A percentile compares a stretch with the other conserved stretches of the same genome.
These are phyloP conservation scores for Entomortierella chlamydospora DNA, from an alignment of 192 early-diverging fungal genomes.

Conservation along the genomic window DNA sequence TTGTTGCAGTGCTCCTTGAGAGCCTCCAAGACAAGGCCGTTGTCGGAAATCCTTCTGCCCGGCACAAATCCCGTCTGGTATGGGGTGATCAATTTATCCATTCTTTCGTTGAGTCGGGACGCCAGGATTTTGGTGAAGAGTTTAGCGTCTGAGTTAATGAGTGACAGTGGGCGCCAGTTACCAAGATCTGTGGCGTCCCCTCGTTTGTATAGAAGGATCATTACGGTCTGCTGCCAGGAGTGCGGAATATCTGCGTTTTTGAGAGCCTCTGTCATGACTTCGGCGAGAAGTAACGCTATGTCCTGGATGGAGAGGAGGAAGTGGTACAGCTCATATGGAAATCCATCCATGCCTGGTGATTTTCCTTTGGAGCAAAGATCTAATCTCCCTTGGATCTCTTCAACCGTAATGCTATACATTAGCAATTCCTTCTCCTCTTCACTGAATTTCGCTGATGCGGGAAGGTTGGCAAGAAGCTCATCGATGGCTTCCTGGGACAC, in stretches of 20 bases:
- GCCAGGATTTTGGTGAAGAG: conserved; percentile 23
- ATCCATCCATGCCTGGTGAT: neutral
- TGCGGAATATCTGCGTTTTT: neutral
- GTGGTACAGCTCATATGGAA: conserved; percentile 4
- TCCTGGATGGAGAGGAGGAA: neutral
- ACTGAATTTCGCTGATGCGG: neutral
- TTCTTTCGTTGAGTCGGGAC: neutral
- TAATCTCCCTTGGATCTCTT: neutral
- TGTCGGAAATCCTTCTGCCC: conserved; percentile 25
- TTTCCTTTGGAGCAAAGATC: neutral
- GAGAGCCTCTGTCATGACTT: neutral
- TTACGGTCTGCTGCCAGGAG: conserved; percentile 16
- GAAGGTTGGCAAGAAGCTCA: neutral
- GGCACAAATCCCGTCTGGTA: conserved; percentile 24
- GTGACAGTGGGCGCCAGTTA: conserved; percentile 30
- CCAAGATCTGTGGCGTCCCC: conserved; percentile 10
- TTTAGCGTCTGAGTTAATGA: conserved; percentile 35
- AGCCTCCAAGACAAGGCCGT: neutral
- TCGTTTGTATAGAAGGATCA: conserved; percentile 39
- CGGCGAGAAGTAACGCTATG: neutral
- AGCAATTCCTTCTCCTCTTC: neutral
- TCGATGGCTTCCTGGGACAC: conserved; percentile 11
- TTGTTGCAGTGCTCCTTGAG: neutral
- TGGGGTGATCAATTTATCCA: conserved; percentile 3
- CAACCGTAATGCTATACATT: neutral